These are phyloP conservation scores for Suillus subalutaceus DNA, from an alignment of 768 basidiomycete species.

Conservation along the genomic window DNA sequence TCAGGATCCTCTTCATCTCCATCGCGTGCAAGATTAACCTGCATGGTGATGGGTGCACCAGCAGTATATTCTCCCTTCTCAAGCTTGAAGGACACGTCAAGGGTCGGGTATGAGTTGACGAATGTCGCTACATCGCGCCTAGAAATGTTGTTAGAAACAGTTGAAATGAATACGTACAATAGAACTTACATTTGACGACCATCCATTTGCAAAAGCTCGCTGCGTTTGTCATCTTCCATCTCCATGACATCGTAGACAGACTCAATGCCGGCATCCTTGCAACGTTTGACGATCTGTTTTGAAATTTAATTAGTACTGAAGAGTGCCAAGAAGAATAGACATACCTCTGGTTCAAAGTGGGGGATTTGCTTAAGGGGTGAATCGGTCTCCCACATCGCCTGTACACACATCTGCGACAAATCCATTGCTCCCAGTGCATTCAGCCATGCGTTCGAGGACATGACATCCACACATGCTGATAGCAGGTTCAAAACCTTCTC, in stretches of 20 bases:
- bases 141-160: constrained; percentile 11
- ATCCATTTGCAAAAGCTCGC: constrained; percentile 81
- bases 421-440: constrained; percentile 98
- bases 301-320: neutral
- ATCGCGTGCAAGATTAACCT: constrained; percentile 80
- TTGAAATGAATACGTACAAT: neutral
- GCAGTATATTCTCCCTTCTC: constrained; percentile 87
- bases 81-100: constrained; percentile 89
- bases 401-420: constrained; percentile 97
- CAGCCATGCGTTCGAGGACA: constrained; percentile 96
- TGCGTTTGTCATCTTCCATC: constrained; percentile 92
- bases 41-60: constrained; percentile 78
- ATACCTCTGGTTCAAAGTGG: constrained; percentile 89
- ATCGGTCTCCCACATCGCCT: constrained; percentile 97
- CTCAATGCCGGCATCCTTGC: constrained; percentile 79
- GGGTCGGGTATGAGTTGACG: constrained; percentile 96
- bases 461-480: constrained; percentile 95
- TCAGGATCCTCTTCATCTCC: constrained; percentile 74
- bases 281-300: constrained; percentile 75
- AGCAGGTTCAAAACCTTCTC: constrained; percentile 90
- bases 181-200: constrained; percentile 77
- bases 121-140: constrained; percentile 95
- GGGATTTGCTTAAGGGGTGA: constrained; percentile 95
- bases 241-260: constrained; percentile 99
- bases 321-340: constrained; percentile 17